These are phyloP conservation scores for Bacterosira constricta DNA, from an alignment of 108 stramenopile genomes.

Conservation along the genomic window DNA sequence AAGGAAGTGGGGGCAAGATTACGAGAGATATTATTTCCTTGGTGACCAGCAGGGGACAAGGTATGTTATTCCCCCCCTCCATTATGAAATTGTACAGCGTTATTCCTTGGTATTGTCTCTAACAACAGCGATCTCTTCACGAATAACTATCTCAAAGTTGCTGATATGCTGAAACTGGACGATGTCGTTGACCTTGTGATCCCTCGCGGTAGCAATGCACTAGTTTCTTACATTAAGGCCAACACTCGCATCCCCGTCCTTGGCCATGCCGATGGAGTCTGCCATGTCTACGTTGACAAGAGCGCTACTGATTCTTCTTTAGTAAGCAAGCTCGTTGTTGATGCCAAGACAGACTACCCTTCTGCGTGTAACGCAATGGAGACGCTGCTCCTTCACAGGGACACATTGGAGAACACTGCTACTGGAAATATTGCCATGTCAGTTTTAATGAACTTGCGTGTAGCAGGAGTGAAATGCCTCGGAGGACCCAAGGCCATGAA, in stretches of 20 bases:
- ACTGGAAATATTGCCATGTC: constrained; percentile 60
- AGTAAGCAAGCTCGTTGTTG: constrained; percentile 73
- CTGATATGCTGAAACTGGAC: constrained; percentile 81
- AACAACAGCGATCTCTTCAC: too few relatives aligned
- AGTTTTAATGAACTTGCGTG: constrained; percentile 70
- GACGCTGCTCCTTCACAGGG: constrained; percentile 89
- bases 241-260: constrained; percentile 95
- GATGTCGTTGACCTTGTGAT: constrained; percentile 97
- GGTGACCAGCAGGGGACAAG: constrained; percentile 88
- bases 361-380: constrained; percentile 98
- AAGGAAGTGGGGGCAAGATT: constrained; percentile 80
- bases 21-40: constrained; percentile 86
- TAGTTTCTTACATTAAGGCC: constrained; percentile 88
- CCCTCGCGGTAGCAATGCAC: constrained; percentile 91
- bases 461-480: constrained; percentile 84
- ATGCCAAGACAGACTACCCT: constrained; percentile 97
- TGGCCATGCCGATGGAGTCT: constrained; percentile 98
- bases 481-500: constrained; percentile 85
- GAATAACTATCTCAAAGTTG: too few relatives aligned
- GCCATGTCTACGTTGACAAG: constrained; percentile 94
- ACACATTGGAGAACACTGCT: constrained; percentile 52
- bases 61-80: too few relatives aligned
- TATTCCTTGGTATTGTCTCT: too few relatives aligned
- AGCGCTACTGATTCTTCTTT: constrained; percentile 61
- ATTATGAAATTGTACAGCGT: too few relatives aligned